phyloP scores from a whole-genome alignment of 2,329 filamentous ascomycete genomes.

The Pyrenochaeta sp. region DNA sequence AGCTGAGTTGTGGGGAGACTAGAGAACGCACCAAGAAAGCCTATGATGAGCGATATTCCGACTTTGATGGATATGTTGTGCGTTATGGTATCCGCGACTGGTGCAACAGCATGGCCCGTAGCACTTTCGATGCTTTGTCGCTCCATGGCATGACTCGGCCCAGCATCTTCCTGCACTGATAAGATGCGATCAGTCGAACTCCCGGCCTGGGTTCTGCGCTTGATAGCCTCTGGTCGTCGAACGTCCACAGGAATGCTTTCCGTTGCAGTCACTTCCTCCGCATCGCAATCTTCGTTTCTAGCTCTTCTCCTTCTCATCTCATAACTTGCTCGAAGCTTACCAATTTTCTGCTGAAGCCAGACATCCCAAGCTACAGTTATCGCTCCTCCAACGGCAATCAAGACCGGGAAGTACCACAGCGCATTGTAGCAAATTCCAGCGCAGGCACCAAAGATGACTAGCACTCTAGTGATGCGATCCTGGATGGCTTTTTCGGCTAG shows the following conservation, averaged over 20 bases:
- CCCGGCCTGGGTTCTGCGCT: slow-evolving; percentile 27
- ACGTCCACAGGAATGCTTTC: slow-evolving; percentile 23
- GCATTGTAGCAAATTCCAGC: slow-evolving; percentile 76
- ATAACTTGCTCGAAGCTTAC: slow-evolving; percentile 35
- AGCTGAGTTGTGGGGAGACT: neutral
- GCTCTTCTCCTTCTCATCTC: slow-evolving; percentile 24
- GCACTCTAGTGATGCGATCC: slow-evolving; percentile 67
- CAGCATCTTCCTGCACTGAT: slow-evolving; percentile 11
- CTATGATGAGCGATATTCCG: slow-evolving; percentile 48
- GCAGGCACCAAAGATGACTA: slow-evolving; percentile 70
- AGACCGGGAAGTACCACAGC: slow-evolving; percentile 76
- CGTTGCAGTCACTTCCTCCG: slow-evolving; percentile 26
- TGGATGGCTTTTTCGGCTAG: slow-evolving; percentile 73
- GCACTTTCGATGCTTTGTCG: slow-evolving; percentile 6
- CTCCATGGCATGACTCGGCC: slow-evolving; percentile 9
- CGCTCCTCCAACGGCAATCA: slow-evolving; percentile 67
- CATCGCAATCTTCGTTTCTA: slow-evolving; percentile 27
- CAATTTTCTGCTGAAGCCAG: slow-evolving; percentile 57
- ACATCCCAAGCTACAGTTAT: slow-evolving; percentile 65
- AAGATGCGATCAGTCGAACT: slow-evolving; percentile 28
- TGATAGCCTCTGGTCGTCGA: slow-evolving; percentile 27
- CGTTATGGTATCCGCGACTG: slow-evolving; percentile 32
- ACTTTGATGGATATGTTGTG: slow-evolving; percentile 50
- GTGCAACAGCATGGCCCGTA: neutral
- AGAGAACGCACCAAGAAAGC: slow-evolving; percentile 59